A percentile compares a stretch with the other conserved stretches of the same genome.
phyloP scores from a whole-genome alignment of 257 asterid genomes.

The Scutellaria galericulata region DNA sequence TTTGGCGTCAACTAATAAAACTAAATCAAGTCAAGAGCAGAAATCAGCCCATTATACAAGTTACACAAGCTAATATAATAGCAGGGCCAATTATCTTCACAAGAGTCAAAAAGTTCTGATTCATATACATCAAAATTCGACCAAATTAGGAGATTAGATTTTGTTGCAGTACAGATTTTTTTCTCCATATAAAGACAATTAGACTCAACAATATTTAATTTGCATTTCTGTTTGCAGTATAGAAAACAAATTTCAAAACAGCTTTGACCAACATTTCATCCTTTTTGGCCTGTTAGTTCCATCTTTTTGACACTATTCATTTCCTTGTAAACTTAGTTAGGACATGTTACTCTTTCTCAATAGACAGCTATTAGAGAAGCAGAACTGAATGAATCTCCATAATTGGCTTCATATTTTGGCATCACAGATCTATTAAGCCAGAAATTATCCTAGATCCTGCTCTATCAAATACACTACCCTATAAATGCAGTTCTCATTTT shows the following conservation, averaged over 20 bases:
- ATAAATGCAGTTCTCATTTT: neutral
- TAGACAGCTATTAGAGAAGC: neutral
- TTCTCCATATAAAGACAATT: neutral
- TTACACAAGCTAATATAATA: neutral
- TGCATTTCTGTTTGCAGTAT: neutral
- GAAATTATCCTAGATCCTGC: neutral
- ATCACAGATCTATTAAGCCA: neutral
- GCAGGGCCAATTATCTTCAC: slow-evolving; percentile 18
- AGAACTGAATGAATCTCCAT: neutral
- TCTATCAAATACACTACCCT: neutral
- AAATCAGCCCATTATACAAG: slow-evolving; percentile 13
- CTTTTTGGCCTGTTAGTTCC: neutral
- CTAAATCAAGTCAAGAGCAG: slow-evolving; percentile 15
- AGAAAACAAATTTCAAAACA: neutral
- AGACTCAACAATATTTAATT: neutral
- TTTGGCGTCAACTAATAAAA: neutral
- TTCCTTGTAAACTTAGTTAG: neutral
- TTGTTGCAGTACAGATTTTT: neutral
- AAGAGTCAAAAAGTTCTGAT: neutral
- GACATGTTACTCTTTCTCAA: slow-evolving; percentile 6
- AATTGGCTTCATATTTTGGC: slow-evolving; percentile 5
- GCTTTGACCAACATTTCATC: neutral
- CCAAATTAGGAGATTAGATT: neutral
- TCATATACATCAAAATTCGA: neutral
- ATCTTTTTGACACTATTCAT: neutral